phyloP scores from a whole-genome alignment of 75 land plant genomes.

The Chamaecyparis obtusa region DNA sequence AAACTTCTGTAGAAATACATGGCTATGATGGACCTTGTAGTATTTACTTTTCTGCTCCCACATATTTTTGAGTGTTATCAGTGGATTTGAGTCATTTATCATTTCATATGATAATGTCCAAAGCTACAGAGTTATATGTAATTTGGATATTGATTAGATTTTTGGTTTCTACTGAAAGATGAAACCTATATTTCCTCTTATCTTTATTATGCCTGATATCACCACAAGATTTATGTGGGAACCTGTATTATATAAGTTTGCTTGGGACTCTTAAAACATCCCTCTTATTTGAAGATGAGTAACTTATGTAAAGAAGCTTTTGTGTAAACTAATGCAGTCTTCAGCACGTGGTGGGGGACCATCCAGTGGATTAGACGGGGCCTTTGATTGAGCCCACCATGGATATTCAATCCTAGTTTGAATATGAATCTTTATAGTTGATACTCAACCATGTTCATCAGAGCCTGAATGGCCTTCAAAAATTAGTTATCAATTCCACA shows the following conservation, averaged over 20 bases:
- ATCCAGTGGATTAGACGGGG: not conserved
- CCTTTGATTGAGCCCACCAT: not conserved
- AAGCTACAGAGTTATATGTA: not conserved
- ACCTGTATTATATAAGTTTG: not conserved
- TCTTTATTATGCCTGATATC: not conserved
- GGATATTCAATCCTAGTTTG: not conserved
- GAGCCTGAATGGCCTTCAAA: not conserved
- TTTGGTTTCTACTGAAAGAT: not conserved
- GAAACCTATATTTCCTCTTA: not conserved
- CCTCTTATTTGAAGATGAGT: not conserved
- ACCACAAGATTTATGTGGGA: not conserved
- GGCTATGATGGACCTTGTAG: slow-evolving; percentile 45
- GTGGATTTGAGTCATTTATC: not conserved
- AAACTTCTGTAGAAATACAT: slow-evolving; percentile 44
- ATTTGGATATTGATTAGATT: not conserved
- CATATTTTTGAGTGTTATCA: not conserved
- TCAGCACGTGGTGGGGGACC: not conserved
- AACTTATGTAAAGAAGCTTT: not conserved
- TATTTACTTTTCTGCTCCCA: not conserved
- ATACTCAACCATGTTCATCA: not conserved
- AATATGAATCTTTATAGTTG: not conserved
- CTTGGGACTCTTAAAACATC: not conserved
- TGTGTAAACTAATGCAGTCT: not conserved
- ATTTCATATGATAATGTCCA: not conserved
- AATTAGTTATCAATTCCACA: not conserved